Evolutionary conservation across 805 yeast genomes (phyloP).

Genomic region (Candida oleophila): DNA sequence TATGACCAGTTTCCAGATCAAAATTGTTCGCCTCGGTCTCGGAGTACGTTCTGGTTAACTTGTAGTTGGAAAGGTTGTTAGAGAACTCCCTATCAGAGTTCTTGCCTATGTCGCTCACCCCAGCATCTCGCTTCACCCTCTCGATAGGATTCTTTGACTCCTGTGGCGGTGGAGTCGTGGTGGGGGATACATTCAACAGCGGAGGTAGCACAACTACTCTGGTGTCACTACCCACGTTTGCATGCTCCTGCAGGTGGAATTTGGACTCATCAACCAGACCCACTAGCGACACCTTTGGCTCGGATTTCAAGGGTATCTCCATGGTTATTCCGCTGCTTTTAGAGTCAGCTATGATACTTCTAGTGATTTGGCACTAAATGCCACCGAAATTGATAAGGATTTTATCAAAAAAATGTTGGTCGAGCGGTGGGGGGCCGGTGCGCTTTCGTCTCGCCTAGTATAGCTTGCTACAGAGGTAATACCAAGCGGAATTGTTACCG

Average conservation of each 20-base stretch:
- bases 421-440: too few relatives aligned
- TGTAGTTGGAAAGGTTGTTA: slow-evolving; percentile 13
- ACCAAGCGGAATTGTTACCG: too few relatives aligned
- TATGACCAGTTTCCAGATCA: slow-evolving; percentile 51
- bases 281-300: slow-evolving; percentile 38
- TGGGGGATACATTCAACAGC: neutral
- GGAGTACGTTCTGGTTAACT: slow-evolving; percentile 56
- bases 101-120: neutral
- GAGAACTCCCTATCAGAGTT: neutral
- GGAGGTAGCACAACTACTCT: neutral
- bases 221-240: neutral
- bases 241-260: slow-evolving; percentile 6
- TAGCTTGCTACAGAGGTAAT: too few relatives aligned
- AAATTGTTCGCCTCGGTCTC: slow-evolving; percentile 65
- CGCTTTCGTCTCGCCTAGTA: too few relatives aligned
- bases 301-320: slow-evolving; percentile 42
- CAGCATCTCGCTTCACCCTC: slow-evolving; percentile 2
- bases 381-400: too few relatives aligned
- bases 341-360: too few relatives aligned
- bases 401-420: too few relatives aligned
- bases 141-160: slow-evolving; percentile 3
- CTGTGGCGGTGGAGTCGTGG: neutral
- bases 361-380: too few relatives aligned
- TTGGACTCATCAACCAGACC: slow-evolving; percentile 24
- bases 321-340: too few relatives aligned